Evolutionary conservation across 2,329 filamentous ascomycete species (phyloP).

Genomic region (Phyllosticta citribraziliensis): DNA sequence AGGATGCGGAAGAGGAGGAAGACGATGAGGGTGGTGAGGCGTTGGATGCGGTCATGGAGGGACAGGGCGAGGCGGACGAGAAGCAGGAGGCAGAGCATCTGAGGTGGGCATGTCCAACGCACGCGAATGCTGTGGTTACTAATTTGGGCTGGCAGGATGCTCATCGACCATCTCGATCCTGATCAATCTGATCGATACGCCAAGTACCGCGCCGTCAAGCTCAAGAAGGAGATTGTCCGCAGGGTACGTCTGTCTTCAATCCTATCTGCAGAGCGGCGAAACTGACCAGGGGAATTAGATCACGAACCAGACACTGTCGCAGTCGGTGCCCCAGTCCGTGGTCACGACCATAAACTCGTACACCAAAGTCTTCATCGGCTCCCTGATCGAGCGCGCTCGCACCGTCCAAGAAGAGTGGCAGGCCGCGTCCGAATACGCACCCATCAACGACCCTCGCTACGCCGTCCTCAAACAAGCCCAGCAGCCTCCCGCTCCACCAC

Average conservation of each 20-base stretch:
- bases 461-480: neutral
- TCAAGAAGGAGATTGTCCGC: conserved; percentile 59
- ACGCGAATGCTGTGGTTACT: neutral
- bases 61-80: conserved; percentile 47
- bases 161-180: conserved; percentile 55
- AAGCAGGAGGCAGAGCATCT: conserved; percentile 60
- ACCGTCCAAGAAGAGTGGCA: conserved; percentile 65
- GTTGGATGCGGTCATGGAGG: conserved; percentile 40
- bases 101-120: conserved; percentile 21
- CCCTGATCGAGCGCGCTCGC: conserved; percentile 63
- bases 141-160: conserved; percentile 31
- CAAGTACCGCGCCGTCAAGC: conserved; percentile 58
- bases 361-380: conserved; percentile 66
- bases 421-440: conserved; percentile 41
- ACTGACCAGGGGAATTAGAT: conserved; percentile 36
- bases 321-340: conserved; percentile 64
- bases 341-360: conserved; percentile 67
- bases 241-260: conserved; percentile 38
- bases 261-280: neutral
- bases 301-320: conserved; percentile 71
- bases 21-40: conserved; percentile 42
- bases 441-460: conserved; percentile 43
- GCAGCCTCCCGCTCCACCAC: neutral
- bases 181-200: conserved; percentile 62
- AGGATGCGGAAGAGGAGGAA: conserved; percentile 49